A percentile compares a stretch with the other conserved stretches of the same genome.
Conservation (phyloP, 768 basidiomycete genomes). For the Termitomyces eurrhizus region DNA sequence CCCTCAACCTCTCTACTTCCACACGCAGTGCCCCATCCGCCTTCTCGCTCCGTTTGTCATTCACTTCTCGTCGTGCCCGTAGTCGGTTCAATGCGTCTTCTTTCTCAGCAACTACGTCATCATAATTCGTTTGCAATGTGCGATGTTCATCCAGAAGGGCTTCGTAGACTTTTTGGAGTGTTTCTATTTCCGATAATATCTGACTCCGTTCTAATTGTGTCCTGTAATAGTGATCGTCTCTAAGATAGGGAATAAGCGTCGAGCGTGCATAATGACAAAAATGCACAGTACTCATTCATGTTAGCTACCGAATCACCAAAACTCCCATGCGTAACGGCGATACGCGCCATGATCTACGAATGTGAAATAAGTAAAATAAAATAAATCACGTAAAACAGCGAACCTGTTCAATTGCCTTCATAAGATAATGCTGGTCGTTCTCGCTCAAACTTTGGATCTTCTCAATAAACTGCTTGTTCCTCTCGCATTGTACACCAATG, state of each 20-base stretch:
- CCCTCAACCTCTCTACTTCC: slow-evolving; percentile 78
- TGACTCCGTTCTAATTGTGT: slow-evolving; percentile 79
- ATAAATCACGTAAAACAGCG: slow-evolving; percentile 16
- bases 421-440: slow-evolving; percentile 80
- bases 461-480: slow-evolving; percentile 84
- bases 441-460: slow-evolving; percentile 85
- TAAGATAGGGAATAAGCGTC: slow-evolving; percentile 25
- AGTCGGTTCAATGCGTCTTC: slow-evolving; percentile 68
- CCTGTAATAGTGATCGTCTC: slow-evolving; percentile 86
- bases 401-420: slow-evolving; percentile 94
- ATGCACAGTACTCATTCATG: slow-evolving; percentile 69
- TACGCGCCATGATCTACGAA: slow-evolving; percentile 71
- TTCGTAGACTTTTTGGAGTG: slow-evolving; percentile 79
- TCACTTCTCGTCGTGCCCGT: slow-evolving; percentile 56
- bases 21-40: slow-evolving; percentile 72
- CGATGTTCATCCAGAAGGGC: slow-evolving; percentile 73
- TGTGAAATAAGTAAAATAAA: background rate
- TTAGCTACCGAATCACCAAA: slow-evolving; percentile 49
- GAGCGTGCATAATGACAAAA: slow-evolving; percentile 2
- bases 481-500: slow-evolving; percentile 85
- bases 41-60: slow-evolving; percentile 61
- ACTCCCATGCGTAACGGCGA: slow-evolving; percentile 46
- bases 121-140: slow-evolving; percentile 66
- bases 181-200: slow-evolving; percentile 80
- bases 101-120: slow-evolving; percentile 74